Conservation (phyloP, 2,329 filamentous ascomycete genomes). For the Aspergillus hortae region DNA sequence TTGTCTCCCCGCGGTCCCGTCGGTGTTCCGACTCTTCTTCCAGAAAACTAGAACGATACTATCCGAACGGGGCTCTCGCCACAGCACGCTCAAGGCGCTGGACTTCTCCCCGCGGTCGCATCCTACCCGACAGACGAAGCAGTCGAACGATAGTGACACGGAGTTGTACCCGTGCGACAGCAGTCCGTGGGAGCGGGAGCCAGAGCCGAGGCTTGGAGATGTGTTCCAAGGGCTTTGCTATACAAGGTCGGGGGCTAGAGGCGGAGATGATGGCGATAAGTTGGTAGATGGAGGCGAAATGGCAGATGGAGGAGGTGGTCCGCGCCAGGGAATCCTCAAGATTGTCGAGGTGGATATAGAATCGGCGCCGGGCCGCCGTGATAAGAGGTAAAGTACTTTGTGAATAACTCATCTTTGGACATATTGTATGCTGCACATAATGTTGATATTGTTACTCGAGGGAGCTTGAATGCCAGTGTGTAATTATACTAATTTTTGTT, state of each 20-base stretch:
- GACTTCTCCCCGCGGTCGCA: not conserved
- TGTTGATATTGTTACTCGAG: no score
- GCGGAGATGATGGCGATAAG: not conserved
- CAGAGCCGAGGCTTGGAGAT: constrained; percentile 6
- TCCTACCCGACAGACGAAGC: not conserved
- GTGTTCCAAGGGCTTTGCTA: constrained; percentile 10
- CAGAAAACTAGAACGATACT: constrained; percentile 11
- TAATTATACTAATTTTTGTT: no score
- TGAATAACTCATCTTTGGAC: not conserved
- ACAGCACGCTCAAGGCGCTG: not conserved
- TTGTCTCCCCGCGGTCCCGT: constrained; percentile 21
- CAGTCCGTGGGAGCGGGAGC: not conserved
- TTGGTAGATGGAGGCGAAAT: not conserved
- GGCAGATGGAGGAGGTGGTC: not conserved
- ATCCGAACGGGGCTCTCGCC: constrained; percentile 1
- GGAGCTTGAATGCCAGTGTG: no score
- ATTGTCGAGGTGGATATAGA: constrained; percentile 22
- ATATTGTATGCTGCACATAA: no score
- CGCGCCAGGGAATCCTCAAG: constrained; percentile 15
- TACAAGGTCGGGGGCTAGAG: constrained; percentile 12
- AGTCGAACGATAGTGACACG: not conserved
- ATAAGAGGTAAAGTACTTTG: not conserved
- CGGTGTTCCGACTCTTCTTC: constrained; percentile 20
- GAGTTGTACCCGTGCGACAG: not conserved
- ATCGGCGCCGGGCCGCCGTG: constrained; percentile 10